phyloP scores from a whole-genome alignment of 2,329 filamentous ascomycete species.

The Stachybotrys chlorohalonatus region DNA sequence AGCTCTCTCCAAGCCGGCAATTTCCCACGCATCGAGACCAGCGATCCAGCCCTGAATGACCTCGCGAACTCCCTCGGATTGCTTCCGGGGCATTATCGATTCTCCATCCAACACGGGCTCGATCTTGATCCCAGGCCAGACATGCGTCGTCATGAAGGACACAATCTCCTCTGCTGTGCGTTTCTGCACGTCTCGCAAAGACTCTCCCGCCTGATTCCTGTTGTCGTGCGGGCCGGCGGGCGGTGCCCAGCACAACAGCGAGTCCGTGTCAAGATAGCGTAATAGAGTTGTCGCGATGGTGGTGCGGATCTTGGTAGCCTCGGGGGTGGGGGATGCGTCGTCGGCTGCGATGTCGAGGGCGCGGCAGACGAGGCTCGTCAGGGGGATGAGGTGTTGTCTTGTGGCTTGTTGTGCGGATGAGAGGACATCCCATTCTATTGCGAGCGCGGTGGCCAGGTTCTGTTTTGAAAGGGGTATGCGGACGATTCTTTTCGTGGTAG shows the following conservation, averaged over 20 bases:
- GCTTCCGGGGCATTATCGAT: slow-evolving; percentile 66
- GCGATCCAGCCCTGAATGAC: slow-evolving; percentile 71
- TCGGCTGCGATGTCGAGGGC: slow-evolving; percentile 72
- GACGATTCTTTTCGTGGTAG: slow-evolving; percentile 61
- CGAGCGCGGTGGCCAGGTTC: slow-evolving; percentile 75
- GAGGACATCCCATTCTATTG: slow-evolving; percentile 87
- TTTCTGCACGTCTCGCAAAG: slow-evolving; percentile 65
- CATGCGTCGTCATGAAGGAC: slow-evolving; percentile 55
- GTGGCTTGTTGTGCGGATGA: slow-evolving; percentile 74
- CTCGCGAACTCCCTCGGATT: slow-evolving; percentile 65
- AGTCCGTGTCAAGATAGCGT: slow-evolving; percentile 87
- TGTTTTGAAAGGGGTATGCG: slow-evolving; percentile 66
- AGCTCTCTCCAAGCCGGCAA: slow-evolving; percentile 78
- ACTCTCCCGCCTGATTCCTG: slow-evolving; percentile 40
- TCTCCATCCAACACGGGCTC: slow-evolving; percentile 69
- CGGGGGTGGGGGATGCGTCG: slow-evolving; percentile 33
- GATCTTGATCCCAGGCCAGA: slow-evolving; percentile 81
- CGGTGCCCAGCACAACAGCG: slow-evolving; percentile 79
- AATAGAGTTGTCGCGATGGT: slow-evolving; percentile 61
- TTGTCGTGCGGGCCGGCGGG: slow-evolving; percentile 38
- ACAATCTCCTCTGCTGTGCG: slow-evolving; percentile 62
- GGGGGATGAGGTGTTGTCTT: slow-evolving; percentile 77
- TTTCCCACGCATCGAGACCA: slow-evolving; percentile 65
- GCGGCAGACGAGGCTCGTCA: slow-evolving; percentile 77
- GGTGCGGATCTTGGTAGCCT: slow-evolving; percentile 45